Base-by-base conservation (phyloP, 169 alveolate species). In the Babesia ovis region DNA sequence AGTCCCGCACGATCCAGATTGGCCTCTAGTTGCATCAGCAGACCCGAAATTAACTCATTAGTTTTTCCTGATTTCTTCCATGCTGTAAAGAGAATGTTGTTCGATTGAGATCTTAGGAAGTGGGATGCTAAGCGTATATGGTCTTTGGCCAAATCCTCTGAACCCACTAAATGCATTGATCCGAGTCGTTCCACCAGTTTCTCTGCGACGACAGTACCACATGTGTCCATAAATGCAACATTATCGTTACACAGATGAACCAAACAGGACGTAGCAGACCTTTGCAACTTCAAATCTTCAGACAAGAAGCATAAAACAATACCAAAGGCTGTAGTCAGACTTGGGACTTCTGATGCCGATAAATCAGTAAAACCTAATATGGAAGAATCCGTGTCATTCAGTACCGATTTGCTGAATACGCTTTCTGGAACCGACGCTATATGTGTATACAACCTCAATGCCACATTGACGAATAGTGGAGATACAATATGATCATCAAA, bases 131-230 rank as follows among this genome's bases (percentile, higher is more conserved):
- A 42, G 4, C 60, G 46, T 43, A 77, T 9, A 31, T 68, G 68
- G 61, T 69, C 82, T 48, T 77, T 77, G 4, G 68, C 82, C 29
- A 77, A 23, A n/a, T 77, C 82, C 39, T 68, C 83, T n/a, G 83
- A 68, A 25, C 82, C 82, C 18, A 77, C 58, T 14, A 42, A 12
- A 31, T 77, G 72, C 80, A 77, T 50, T n/a, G 82, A 25, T 14
- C 80, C 82, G 16, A 77, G 59, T 31, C 86, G 51, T 8, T 68
- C 77, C 31, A 77, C 68, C 67, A 77, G 32, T 31, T 68, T 45
- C 22, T 53, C 70, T 29, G 86, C 72, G 23, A 77, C 67, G 3
- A 59, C 42, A n/a, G 64, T 22, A 1, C 86, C 86, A 45, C 59
- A 77, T 35, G 29, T 53, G 22, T 59, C 46, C 39, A 77, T 48